Evolutionary conservation across 2,329 filamentous ascomycete species (phyloP), one percentile per base, ranked within the genome.

Genomic region (Fusarium circinatum): DNA sequence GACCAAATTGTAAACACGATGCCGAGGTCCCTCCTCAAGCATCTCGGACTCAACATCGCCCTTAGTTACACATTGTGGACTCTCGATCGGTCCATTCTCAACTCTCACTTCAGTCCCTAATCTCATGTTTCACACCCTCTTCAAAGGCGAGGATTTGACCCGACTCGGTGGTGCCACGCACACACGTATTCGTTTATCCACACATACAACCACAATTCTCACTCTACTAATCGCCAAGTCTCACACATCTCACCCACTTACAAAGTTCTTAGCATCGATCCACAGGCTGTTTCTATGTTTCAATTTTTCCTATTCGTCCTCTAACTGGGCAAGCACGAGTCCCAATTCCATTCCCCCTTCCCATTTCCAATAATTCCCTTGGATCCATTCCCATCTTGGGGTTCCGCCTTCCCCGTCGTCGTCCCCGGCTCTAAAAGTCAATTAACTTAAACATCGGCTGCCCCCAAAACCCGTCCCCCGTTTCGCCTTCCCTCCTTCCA

Each of bases 361-460:
- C 38, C 44, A 56, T 56, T 52, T 30, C 41, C 28, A 48, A 30
- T 42, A 15, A 22, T 20, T 48, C 44, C 48, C 57, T 44, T 45
- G 36, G 30, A 42, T 62, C 67, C 42, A 45, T 58, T 70, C 57
- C 71, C 44, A 41, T 69, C 66, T 34, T 64, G 49, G 42, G 20
- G 38, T 65, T 65, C 66, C 65, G 60, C 58, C 44, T 52, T 66
- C 58, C 66, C 66, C 71, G 65, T 66, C 58, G 59, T 67, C 44
- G 56, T 73, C 62, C 71, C 71, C 71, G 68, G 60, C 61, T 73
- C 60, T 52, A 62, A 65, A 74, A 74, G 60, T 72, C 71, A 74
- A 74, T 74, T 72, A 54, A 70, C 67, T 70, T 70, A 74, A 75
- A 75, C 68, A 52, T 69, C 63, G 58, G 51, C 56, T 60, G 62